Conservation (phyloP, 1,139 yeast species). For the Candida freyschussii region DNA sequence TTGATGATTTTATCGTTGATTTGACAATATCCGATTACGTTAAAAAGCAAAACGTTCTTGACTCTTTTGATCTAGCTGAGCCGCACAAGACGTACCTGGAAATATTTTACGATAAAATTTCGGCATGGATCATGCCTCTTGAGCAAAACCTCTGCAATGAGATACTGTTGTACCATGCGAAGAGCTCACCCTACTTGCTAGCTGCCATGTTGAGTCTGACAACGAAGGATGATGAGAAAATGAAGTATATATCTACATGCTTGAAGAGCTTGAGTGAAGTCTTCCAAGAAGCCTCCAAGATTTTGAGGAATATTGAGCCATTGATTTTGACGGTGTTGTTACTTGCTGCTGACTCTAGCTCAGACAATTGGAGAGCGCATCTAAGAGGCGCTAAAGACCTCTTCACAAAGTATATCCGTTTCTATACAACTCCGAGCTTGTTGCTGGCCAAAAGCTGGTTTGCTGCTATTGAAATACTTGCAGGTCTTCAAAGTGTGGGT, state of each 20-base stretch:
- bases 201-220: slow-evolving; percentile 60
- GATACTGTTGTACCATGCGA: slow-evolving; percentile 45
- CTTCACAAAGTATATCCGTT: slow-evolving; percentile 42
- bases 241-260: slow-evolving; percentile 46
- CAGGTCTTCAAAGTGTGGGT: slow-evolving; percentile 46
- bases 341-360: slow-evolving; percentile 54
- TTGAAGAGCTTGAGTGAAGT: slow-evolving; percentile 42
- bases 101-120: slow-evolving; percentile 35
- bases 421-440: slow-evolving; percentile 31
- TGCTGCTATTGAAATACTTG: slow-evolving; percentile 54
- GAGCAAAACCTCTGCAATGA: slow-evolving; percentile 38
- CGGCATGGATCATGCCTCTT: slow-evolving; percentile 35
- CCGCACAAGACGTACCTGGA: slow-evolving; percentile 32
- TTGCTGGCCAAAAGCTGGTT: slow-evolving; percentile 60
- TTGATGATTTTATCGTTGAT: slow-evolving; percentile 19
- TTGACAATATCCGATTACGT: slow-evolving; percentile 12
- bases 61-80: slow-evolving; percentile 28
- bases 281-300: slow-evolving; percentile 30
- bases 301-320: slow-evolving; percentile 51
- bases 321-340: slow-evolving; percentile 54
- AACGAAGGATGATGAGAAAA: slow-evolving; percentile 34
- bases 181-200: slow-evolving; percentile 46
- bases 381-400: slow-evolving; percentile 61
- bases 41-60: slow-evolving; percentile 21
- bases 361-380: slow-evolving; percentile 63